These are phyloP conservation scores for Alternaria sp. DNA, from an alignment of 2,329 filamentous ascomycete genomes.

Conservation along the genomic window DNA sequence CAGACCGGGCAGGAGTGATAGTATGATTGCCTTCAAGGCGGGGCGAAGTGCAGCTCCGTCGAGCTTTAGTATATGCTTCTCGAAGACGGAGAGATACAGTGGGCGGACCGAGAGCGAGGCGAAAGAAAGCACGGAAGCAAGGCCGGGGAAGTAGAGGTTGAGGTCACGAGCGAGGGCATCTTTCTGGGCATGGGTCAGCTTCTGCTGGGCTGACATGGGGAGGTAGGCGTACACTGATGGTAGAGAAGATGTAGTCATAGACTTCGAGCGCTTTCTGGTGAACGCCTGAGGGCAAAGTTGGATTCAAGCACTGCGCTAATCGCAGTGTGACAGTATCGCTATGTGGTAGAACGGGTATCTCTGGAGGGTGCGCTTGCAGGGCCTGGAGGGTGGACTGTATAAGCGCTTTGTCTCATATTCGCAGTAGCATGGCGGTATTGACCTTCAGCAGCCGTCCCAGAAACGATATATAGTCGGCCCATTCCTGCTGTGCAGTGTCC, in stretches of 20 bases:
- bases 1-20: constrained; percentile 87
- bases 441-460: constrained; percentile 90
- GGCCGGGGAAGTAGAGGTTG: constrained; percentile 85
- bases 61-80: constrained; percentile 78
- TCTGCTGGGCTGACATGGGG: constrained; percentile 16
- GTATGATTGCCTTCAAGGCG: constrained; percentile 86
- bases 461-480: constrained; percentile 99
- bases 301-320: constrained; percentile 93
- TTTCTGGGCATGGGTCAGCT: constrained; percentile 54
- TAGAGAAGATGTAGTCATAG: constrained; percentile 86
- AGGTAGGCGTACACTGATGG: constrained; percentile 70
- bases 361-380: constrained; percentile 82
- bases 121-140: constrained; percentile 89
- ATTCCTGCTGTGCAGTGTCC: constrained; percentile 94
- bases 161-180: constrained; percentile 84
- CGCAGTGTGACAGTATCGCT: constrained; percentile 86
- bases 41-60: constrained; percentile 77
- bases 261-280: constrained; percentile 97
- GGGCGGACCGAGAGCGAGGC: constrained; percentile 91
- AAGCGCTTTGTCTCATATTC: constrained; percentile 32
- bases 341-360: constrained; percentile 76
- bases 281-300: constrained; percentile 90
- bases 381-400: constrained; percentile 64
- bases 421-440: constrained; percentile 33
- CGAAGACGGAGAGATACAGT: constrained; percentile 82